Evolutionary conservation across 2,329 filamentous ascomycete genomes (phyloP).

Genomic region (Paraconiothyrium brasiliense): DNA sequence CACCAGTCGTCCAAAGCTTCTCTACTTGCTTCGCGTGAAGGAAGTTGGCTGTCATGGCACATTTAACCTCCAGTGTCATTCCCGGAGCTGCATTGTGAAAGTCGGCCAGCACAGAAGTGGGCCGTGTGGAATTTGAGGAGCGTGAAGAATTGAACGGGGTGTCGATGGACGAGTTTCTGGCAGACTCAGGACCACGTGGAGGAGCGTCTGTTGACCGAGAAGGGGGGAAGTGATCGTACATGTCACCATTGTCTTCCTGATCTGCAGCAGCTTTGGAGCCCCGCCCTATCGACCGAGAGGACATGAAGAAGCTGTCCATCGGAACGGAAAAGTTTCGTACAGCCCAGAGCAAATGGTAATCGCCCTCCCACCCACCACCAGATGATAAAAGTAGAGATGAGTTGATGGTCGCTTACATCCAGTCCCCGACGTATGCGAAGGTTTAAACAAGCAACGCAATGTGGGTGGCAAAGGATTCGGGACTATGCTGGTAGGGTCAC

Average conservation of each 20-base stretch:
- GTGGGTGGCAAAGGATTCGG: not conserved
- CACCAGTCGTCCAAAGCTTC: slow-evolving; percentile 60
- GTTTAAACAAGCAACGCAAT: not conserved
- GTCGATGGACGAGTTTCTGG: not conserved
- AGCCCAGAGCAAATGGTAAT: not conserved
- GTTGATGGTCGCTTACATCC: not conserved
- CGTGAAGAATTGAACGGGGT: not conserved
- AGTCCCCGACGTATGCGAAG: not conserved
- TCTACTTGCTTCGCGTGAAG: slow-evolving; percentile 70
- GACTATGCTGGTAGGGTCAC: no score
- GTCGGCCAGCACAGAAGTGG: not conserved
- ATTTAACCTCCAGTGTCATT: not conserved
- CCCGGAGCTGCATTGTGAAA: slow-evolving; percentile 10
- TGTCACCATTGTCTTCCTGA: not conserved
- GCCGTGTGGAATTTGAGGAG: not conserved
- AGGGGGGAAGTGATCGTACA: not conserved
- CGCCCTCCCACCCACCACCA: slow-evolving; percentile 3
- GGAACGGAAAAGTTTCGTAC: not conserved
- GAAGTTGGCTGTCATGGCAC: slow-evolving; percentile 66
- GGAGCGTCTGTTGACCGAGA: not conserved
- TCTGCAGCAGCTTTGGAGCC: not conserved
- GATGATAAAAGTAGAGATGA: not conserved
- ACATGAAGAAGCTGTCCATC: not conserved
- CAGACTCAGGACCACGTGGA: no score
- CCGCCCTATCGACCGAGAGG: not conserved